These are phyloP conservation scores for Acanthamoeba lenticulata DNA, from an alignment of 208 protist genomes.

Conservation along the genomic window DNA sequence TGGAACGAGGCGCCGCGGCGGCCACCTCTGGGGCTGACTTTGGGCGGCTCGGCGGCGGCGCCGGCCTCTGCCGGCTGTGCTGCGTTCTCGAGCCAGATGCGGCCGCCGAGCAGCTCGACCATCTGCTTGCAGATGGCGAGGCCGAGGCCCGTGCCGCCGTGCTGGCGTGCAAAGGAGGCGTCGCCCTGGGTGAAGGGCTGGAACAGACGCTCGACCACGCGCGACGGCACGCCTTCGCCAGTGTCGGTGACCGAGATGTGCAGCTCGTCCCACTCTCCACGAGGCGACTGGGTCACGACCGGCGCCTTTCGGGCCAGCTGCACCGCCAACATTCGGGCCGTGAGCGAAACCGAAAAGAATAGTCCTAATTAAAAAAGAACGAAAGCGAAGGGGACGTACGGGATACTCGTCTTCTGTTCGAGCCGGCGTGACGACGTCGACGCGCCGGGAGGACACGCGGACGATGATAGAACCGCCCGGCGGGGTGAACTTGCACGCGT, in stretches of 20 bases:
- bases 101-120: too few relatives aligned
- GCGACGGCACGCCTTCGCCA: neutral
- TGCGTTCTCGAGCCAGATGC: too few relatives aligned
- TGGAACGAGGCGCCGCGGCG: neutral
- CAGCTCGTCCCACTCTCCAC: neutral
- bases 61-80: too few relatives aligned
- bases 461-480: neutral
- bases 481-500: neutral
- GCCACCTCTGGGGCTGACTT: neutral
- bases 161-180: too few relatives aligned
- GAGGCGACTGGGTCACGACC: neutral
- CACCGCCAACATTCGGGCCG: too few relatives aligned
- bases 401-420: neutral
- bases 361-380: neutral
- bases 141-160: too few relatives aligned
- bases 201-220: neutral
- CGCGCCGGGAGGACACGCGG: neutral
- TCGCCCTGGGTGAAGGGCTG: too few relatives aligned
- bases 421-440: neutral
- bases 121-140: too few relatives aligned
- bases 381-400: neutral
- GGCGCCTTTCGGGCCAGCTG: neutral
- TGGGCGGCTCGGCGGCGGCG: too few relatives aligned
- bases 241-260: neutral
- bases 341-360: neutral